These are phyloP conservation scores for Rhazya stricta DNA, from an alignment of 257 asterid genomes.

Conservation along the genomic window DNA sequence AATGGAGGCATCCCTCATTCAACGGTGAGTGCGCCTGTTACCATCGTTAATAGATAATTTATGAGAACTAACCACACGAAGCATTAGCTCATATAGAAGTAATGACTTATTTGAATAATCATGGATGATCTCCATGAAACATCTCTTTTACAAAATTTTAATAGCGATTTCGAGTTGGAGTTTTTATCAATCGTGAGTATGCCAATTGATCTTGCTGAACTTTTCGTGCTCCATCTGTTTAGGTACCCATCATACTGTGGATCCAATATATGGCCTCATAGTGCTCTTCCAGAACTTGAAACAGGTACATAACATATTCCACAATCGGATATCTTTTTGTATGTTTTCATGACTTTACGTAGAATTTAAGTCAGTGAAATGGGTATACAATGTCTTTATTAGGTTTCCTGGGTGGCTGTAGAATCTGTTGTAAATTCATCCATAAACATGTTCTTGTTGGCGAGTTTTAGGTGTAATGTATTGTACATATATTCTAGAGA, in stretches of 20 bases:
- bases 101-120: neutral
- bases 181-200: neutral
- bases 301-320: slow-evolving; percentile 35
- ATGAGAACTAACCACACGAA: no score
- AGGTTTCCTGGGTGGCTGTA: neutral
- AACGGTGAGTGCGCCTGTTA: slow-evolving; percentile 39
- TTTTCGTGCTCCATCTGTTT: slow-evolving; percentile 12
- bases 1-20: slow-evolving; percentile 49
- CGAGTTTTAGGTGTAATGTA: neutral
- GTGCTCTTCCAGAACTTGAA: slow-evolving; percentile 80
- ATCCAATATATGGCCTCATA: slow-evolving; percentile 73
- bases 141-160: neutral
- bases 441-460: neutral
- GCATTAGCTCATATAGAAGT: neutral
- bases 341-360: neutral
- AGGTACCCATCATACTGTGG: slow-evolving; percentile 94
- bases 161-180: neutral
- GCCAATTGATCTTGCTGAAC: slow-evolving; percentile 13
- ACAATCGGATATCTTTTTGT: neutral
- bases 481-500: neutral
- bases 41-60: neutral
- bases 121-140: neutral
- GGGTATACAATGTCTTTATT: neutral
- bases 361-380: neutral
- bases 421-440: neutral